These are phyloP conservation scores for Arthrobotrys musiformis DNA, from an alignment of 2,329 filamentous ascomycete genomes.

Conservation along the genomic window DNA sequence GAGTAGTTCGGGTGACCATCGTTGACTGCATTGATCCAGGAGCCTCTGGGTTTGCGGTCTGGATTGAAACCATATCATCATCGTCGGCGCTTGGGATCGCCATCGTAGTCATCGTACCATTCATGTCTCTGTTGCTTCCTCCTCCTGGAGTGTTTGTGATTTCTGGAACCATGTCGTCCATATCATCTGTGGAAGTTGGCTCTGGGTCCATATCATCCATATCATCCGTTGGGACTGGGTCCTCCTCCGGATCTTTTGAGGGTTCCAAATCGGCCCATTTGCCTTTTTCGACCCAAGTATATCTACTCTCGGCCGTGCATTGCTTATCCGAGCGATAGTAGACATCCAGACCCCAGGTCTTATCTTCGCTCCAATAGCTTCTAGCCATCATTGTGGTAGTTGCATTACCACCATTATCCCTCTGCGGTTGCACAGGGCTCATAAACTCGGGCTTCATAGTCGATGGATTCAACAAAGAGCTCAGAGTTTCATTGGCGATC, in stretches of 20 bases:
- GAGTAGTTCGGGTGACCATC: background rate
- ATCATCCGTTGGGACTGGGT: background rate
- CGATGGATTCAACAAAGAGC: background rate
- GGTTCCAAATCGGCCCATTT: background rate
- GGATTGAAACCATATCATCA: background rate
- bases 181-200: background rate
- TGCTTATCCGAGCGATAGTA: background rate
- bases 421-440: background rate
- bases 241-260: background rate
- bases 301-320: background rate
- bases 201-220: background rate
- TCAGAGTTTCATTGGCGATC: constrained; percentile 6
- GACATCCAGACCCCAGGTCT: background rate
- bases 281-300: background rate
- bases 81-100: background rate
- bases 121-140: background rate
- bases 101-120: background rate
- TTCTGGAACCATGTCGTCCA: background rate
- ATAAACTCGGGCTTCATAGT: background rate
- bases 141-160: background rate
- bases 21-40: background rate
- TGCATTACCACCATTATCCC: background rate
- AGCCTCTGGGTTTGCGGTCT: background rate
- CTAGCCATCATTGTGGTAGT: background rate
- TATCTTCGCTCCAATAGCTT: constrained; percentile 1